Conservation (phyloP, 148 eudicot genomes). For the Heliamphora exappendiculata region DNA sequence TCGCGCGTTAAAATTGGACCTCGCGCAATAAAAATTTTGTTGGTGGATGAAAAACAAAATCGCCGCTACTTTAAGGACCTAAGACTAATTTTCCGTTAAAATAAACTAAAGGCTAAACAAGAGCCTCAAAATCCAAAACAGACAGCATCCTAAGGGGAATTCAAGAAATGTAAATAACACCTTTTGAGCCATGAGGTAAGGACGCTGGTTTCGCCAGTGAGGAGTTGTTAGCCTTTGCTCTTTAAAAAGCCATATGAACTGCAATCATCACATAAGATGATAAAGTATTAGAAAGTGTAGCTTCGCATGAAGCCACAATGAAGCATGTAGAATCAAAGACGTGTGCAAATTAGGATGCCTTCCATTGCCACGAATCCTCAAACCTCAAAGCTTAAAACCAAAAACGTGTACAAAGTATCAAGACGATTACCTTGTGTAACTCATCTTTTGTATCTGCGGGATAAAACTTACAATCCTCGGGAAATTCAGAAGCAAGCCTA, state of each 20-base stretch:
- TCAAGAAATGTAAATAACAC: conserved; percentile 20
- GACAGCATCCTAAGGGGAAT: background rate
- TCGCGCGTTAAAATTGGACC: no score
- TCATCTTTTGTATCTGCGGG: conserved; percentile 83
- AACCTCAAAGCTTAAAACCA: background rate
- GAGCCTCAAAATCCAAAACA: background rate
- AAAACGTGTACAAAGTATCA: background rate
- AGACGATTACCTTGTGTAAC: conserved; percentile 61
- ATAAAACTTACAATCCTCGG: conserved; percentile 74
- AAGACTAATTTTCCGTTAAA: no score
- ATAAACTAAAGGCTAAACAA: background rate
- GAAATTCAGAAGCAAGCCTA: conserved; percentile 74
- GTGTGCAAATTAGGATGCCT: background rate
- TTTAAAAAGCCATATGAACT: conserved; percentile 86
- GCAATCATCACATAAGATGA: conserved; percentile 17
- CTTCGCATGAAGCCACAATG: background rate
- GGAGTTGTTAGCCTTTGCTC: conserved; percentile 69
- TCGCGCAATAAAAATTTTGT: no score
- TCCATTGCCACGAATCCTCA: background rate
- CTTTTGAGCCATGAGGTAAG: conserved; percentile 85
- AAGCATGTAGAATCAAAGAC: background rate
- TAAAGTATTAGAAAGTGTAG: background rate
- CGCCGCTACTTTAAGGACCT: no score
- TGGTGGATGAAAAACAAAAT: no score
- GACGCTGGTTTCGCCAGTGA: conserved; percentile 75